Evolutionary conservation across 78 protist species (phyloP).

Genomic region (Bigelowiella natans): DNA sequence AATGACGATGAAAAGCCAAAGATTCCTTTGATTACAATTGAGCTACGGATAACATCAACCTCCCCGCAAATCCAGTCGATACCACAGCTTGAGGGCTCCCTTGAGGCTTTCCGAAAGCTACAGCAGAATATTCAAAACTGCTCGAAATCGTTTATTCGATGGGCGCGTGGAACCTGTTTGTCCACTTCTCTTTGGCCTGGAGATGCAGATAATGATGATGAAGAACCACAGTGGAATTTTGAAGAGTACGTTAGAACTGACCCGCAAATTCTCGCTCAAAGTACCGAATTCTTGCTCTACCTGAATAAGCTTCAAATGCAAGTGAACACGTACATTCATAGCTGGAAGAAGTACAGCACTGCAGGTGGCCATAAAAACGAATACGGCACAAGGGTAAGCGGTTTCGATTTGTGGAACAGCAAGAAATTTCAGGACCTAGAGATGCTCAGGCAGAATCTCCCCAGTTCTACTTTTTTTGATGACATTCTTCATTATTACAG

Average conservation of each 20-base stretch:
- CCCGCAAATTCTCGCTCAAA: neutral
- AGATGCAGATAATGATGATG: neutral
- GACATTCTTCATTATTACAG: neutral
- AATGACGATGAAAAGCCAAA: neutral
- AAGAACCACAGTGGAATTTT: neutral
- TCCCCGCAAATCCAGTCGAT: neutral
- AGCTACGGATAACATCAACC: neutral
- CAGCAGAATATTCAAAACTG: constrained; percentile 34
- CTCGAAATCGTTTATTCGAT: constrained; percentile 49
- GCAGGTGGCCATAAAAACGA: neutral
- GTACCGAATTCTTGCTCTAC: neutral
- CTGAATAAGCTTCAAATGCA: neutral
- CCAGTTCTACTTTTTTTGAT: neutral
- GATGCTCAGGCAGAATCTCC: neutral
- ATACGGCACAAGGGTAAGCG: neutral
- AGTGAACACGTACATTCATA: neutral
- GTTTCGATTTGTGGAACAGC: neutral
- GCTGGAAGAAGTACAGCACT: neutral
- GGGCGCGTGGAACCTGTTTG: constrained; percentile 72
- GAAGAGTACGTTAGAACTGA: neutral
- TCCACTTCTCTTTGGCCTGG: constrained; percentile 7
- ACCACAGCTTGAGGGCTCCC: constrained; percentile 44
- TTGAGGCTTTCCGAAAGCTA: constrained; percentile 21
- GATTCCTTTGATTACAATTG: neutral
- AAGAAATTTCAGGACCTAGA: neutral